Evolutionary conservation across 2,329 filamentous ascomycete genomes (phyloP), one percentile per base, ranked within the genome.

Genomic region (Aspergillus sp.): DNA sequence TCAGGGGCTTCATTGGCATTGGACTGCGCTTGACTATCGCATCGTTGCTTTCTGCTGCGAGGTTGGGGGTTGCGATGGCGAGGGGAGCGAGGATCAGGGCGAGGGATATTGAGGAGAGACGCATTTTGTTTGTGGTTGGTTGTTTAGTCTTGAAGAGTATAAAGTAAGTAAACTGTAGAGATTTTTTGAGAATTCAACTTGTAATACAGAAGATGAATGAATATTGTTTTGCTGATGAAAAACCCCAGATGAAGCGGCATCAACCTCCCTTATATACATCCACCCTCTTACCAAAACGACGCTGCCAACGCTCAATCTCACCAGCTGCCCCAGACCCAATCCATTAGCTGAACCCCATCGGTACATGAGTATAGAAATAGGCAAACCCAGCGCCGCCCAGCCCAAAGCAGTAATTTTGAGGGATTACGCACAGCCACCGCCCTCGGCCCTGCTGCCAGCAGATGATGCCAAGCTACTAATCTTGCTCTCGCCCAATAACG

Each of bases 21-120:
- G 39, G 12, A 8, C 15, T 11, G 37, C 53, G 53, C 9, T 35
- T 33, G 12, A 27, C 11, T 24, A 50, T 14, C 6, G 45, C 27
- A 7, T 43, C 17, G 17, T 39, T 50, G 6, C 23, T 43, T 24
- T 55, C 53, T 4, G 53, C 24, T n/a, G 46, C 46, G 11, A 55
- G 37, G 15, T 43, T 55, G 17, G 52, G 33, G 11, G 37, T 37
- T 43, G 46, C 53, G 19, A 53, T 41, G n/a, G 53, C 35, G 27
- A 56, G 46, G 6, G 46, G 39, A 14, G 53, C 5, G 53, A 56
- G 46, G 27, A 41, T n/a, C 39, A 56, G 19, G n/a, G 35, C 15
- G 11, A 55, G 35, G 4, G 43, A 41, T 27, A 50, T 50, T 14
- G 46, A 19, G 14, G 53, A 24, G 31, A 53, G 51, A 15, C 46